Evolutionary conservation across 306 rosid genomes (phyloP), one percentile per base, ranked within the genome.

Genomic region (Delonix regia): DNA sequence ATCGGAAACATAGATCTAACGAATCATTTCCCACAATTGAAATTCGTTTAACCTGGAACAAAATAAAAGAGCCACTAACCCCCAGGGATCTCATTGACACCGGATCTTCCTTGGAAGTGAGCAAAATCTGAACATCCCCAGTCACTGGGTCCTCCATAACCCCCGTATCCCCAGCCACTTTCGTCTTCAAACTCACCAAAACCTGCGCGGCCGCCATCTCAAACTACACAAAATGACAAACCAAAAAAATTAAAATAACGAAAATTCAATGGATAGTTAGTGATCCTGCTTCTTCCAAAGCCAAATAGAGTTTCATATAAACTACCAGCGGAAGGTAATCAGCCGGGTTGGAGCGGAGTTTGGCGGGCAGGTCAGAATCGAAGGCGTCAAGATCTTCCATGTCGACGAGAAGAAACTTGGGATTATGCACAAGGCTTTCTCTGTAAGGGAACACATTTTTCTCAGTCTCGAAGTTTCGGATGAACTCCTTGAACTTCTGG

Each of bases 141-240:
- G 96, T 80, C 66, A 83, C 84, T 14, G 92, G 92, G 21, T 96
- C 99, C 82, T 93, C 99, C 96, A 96, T 80, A 12, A 60, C 89
- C 11, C 99, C 99, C 9, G 94, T 88, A 60, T 93, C 96, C 28
- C 97, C 96, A 0, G 90, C 87, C 47, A 93, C 97, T 52, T 93
- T 96, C 38, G 97, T 88, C 88, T 90, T 93, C 83, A 93, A 74
- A 86, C 84, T 85, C 66, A 86, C 93, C 85, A 88, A 83, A 80
- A 96, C 99, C 85, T 93, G 97, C 0, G 93, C 98, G 14, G 99
- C 99, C 7, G 99, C 99, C 62, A 88, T 88, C 87, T 96, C 99
- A 34, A 96, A 90, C 99, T 94, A 63, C 80, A 73, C 74, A 63
- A 79, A 22, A 45, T 42, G 19, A n/a, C 7, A 16, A 38, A 10